Base-by-base conservation (phyloP, 768 basidiomycete genomes). In the Boletus patriciae region DNA sequence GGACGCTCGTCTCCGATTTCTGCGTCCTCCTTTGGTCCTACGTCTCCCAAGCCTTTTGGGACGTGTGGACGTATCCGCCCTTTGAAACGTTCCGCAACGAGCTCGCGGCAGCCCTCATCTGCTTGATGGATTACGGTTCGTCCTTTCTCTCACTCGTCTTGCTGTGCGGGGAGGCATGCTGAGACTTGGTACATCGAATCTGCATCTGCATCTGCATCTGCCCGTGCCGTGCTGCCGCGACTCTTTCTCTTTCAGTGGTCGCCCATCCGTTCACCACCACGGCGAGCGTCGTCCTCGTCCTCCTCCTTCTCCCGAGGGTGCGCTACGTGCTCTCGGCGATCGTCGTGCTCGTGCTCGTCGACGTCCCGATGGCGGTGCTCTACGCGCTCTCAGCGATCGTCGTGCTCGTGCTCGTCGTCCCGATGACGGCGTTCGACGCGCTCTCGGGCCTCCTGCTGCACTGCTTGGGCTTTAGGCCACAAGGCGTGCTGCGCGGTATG, bases 61-160 rank as follows among this genome's bases (percentile, higher is more conserved):
- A n/a, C 12, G 53, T 41, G 0, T 69, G 66, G 64, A 57, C 62
- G 0, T 66, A 45, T 19, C 66, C 67, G 0, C 66, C 66, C 4
- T 64, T 67, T 29, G 65, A 69, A 27, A 13, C 53, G 27, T 66
- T 66, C 21, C 57, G 67, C 13, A 54, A 57, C 49, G 64, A 52
- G 16, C 42, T 67, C 5, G 33, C 25, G 1, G 53, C 55, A 0
- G 59, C 57, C 42, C 25, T 66, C 33, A 51, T 57, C 18, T 51
- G 13, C 37, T 21, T 61, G 50, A 21, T 11, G 43, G 45, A 57
- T 6, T 64, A 64, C 13, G 59, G 67, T 67, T 0, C 47, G 64
- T 65, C 21, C 18, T 8, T 16, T 3, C 15, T 7, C 13, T 36
- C 15, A 36, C 34, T 6, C 15, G 6, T 15, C 34, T 34, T 6